These are phyloP conservation scores for Naegleria lovaniensis DNA, from an alignment of 208 protist species.

Conservation along the genomic window DNA sequence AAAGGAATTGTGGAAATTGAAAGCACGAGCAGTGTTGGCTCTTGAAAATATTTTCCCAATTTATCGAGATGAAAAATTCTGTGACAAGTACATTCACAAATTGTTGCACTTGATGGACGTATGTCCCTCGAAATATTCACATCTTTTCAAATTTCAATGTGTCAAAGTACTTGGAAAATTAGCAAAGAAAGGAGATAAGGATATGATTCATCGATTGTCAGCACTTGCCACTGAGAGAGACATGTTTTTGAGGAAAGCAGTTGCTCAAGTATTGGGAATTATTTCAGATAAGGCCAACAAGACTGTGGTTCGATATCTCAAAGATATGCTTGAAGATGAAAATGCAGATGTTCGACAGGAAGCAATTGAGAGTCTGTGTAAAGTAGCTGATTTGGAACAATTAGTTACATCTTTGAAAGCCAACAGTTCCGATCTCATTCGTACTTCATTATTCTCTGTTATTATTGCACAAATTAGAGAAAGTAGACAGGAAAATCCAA, in stretches of 20 bases:
- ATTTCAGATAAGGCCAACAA: background rate
- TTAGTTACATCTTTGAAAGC: background rate
- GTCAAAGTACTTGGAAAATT: background rate
- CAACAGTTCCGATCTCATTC: background rate
- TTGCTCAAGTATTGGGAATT: background rate
- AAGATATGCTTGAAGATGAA: background rate
- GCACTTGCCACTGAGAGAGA: background rate
- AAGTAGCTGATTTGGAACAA: background rate
- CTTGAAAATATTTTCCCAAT: background rate
- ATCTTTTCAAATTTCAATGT: background rate
- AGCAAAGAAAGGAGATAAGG: background rate
- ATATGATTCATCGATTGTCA: background rate
- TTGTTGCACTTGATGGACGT: background rate
- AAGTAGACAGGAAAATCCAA: background rate
- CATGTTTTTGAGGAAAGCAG: background rate
- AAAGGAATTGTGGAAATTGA: background rate
- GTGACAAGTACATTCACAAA: background rate
- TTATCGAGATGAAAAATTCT: background rate
- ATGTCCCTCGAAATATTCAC: background rate
- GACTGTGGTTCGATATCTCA: background rate
- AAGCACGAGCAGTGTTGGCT: background rate
- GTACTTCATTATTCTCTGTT: background rate
- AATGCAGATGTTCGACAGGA: background rate
- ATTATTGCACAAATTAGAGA: background rate
- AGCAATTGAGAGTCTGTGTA: background rate